Conservation (phyloP, 352 stramenopile species). For the Blastocystis sp. region DNA sequence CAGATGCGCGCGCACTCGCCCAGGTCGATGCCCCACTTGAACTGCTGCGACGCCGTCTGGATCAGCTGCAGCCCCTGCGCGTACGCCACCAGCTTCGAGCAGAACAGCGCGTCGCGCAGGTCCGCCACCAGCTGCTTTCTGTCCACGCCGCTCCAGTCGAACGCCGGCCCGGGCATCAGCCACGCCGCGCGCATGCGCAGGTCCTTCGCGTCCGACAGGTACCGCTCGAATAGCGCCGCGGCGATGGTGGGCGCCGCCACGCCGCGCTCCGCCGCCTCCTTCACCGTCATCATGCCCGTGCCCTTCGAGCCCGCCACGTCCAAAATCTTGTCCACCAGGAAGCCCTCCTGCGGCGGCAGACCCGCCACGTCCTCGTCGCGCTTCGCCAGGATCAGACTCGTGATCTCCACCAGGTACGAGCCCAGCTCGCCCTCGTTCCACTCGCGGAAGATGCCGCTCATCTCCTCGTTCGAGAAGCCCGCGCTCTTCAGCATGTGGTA, state of each 20-base stretch:
- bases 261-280: conserved; percentile 86
- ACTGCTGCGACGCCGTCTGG: conserved; percentile 85
- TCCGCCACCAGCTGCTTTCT: conserved; percentile 92
- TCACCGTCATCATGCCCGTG: conserved; percentile 73
- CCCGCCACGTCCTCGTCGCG: conserved; percentile 86
- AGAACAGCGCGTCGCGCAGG: conserved; percentile 91
- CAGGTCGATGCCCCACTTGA: conserved; percentile 92
- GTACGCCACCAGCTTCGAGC: conserved; percentile 96
- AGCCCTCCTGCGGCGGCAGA: conserved; percentile 73
- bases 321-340: conserved; percentile 90
- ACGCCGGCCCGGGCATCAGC: conserved; percentile 20
- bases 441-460: conserved; percentile 86
- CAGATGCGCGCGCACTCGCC: conserved; percentile 94
- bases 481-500: conserved; percentile 93
- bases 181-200: conserved; percentile 79
- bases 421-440: conserved; percentile 95
- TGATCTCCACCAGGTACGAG: conserved; percentile 98
- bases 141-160: conserved; percentile 75
- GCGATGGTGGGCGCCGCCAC: conserved; percentile 94
- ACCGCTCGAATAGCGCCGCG: conserved; percentile 89
- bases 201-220: conserved; percentile 90
- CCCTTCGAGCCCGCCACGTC: conserved; percentile 99
- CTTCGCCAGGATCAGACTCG: conserved; percentile 90
- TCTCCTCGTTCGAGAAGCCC: conserved; percentile 84
- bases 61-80: conserved; percentile 90